A percentile compares a stretch with the other conserved stretches of the same genome.
Conservation (phyloP, 2,329 filamentous ascomycete species). For the Clarireedia monteithiana region DNA sequence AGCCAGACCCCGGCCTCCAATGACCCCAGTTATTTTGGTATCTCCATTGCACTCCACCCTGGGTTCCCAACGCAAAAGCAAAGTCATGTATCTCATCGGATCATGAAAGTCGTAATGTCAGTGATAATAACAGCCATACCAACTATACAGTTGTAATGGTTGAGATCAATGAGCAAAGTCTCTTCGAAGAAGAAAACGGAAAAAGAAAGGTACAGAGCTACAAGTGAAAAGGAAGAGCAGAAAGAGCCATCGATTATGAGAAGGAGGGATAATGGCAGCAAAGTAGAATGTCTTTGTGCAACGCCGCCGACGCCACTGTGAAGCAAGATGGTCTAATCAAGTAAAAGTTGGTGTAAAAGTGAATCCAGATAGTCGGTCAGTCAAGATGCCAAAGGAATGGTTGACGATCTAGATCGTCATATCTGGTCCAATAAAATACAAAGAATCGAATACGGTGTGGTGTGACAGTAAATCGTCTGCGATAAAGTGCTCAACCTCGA, state of each 20-base stretch:
- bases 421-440: conserved; percentile 29
- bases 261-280: conserved; percentile 9
- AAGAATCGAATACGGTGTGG: conserved; percentile 21
- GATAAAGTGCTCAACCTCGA: conserved; percentile 15
- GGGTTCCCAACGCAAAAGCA: neutral
- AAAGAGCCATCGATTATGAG: conserved; percentile 7
- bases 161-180: conserved; percentile 5
- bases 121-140: neutral
- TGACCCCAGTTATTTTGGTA: neutral
- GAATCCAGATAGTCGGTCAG: conserved; percentile 19
- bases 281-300: conserved; percentile 15
- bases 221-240: neutral
- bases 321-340: conserved; percentile 18
- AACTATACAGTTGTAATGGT: neutral
- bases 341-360: conserved; percentile 12
- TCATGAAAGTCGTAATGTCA: conserved; percentile 10
- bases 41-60: neutral
- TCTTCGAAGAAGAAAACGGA: neutral
- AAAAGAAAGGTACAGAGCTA: neutral
- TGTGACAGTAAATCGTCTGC: neutral
- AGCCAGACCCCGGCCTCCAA: neutral
- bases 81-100: conserved; percentile 6
- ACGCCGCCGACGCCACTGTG: conserved; percentile 13
- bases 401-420: conserved; percentile 13
- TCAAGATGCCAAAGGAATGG: conserved; percentile 20